phyloP scores from a whole-genome alignment of 2,329 filamentous ascomycete species.

The Metarhizium brunneum region DNA sequence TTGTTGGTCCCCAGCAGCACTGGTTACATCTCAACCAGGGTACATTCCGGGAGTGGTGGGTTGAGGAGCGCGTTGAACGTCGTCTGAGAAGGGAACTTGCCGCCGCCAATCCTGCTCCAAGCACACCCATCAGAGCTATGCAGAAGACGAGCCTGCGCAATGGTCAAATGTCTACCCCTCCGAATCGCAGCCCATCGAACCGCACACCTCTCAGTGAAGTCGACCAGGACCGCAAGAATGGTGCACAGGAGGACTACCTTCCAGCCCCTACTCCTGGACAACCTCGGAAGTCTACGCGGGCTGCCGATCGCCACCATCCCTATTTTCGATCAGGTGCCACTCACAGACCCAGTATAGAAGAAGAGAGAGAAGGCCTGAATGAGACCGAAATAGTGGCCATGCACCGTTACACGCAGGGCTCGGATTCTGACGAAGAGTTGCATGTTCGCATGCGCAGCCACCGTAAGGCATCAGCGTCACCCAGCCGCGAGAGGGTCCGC shows the following conservation, averaged over 20 bases:
- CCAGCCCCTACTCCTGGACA: constrained; percentile 94
- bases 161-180: constrained; percentile 71
- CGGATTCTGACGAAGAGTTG: constrained; percentile 74
- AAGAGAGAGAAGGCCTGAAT: constrained; percentile 43
- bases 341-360: constrained; percentile 30
- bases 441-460: constrained; percentile 65
- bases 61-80: constrained; percentile 74
- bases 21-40: constrained; percentile 98
- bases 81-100: constrained; percentile 52
- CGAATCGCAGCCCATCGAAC: constrained; percentile 65
- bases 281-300: constrained; percentile 77
- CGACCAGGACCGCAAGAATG: constrained; percentile 64
- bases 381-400: constrained; percentile 53
- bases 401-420: constrained; percentile 51
- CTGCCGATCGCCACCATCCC: constrained; percentile 65
- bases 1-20: constrained; percentile 96
- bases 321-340: constrained; percentile 51
- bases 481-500: constrained; percentile 51
- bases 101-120: constrained; percentile 38
- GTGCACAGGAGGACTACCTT: constrained; percentile 79
- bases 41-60: constrained; percentile 97
- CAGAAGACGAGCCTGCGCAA: constrained; percentile 51
- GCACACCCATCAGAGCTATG: constrained; percentile 52
- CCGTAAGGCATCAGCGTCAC: constrained; percentile 57
- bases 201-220: constrained; percentile 90